A percentile compares a stretch with the other conserved stretches of the same genome.
Evolutionary conservation across 306 rosid species (phyloP).

Genomic region (Acacia acuminata): DNA sequence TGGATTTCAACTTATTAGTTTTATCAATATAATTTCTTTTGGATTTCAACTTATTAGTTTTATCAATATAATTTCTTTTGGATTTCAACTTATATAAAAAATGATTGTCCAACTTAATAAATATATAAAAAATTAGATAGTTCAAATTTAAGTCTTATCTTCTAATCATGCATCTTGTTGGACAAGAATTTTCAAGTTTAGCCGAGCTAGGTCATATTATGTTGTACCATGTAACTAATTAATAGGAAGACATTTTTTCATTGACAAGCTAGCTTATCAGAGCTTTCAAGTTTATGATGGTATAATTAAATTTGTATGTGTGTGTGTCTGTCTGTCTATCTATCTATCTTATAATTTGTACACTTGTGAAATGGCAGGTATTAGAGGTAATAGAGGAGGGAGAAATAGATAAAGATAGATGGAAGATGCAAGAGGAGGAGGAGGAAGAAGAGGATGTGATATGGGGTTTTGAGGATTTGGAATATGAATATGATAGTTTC

Average conservation of each 20-base stretch:
- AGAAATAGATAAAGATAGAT: conserved; percentile 60
- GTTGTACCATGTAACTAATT: too few species aligned
- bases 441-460: conserved; percentile 69
- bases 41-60: too few species aligned
- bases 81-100: background rate
- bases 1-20: too few species aligned
- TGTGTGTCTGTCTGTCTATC: too few species aligned
- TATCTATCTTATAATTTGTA: too few species aligned
- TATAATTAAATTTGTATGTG: too few species aligned
- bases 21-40: too few species aligned
- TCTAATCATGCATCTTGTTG: background rate
- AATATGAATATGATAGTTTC: conserved; percentile 68
- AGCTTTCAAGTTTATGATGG: too few species aligned
- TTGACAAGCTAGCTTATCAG: too few species aligned
- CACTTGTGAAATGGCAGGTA: conserved; percentile 47
- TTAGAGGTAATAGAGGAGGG: conserved; percentile 74
- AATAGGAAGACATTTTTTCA: too few species aligned
- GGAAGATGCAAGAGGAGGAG: conserved; percentile 72
- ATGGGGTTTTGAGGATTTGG: conserved; percentile 90
- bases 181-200: background rate
- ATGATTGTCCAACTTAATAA: background rate
- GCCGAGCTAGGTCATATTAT: too few species aligned
- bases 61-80: too few species aligned
- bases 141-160: background rate
- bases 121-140: background rate